Base-by-base conservation (phyloP, 2,329 filamentous ascomycete genomes). In the Mycosphaerella arachidis region DNA sequence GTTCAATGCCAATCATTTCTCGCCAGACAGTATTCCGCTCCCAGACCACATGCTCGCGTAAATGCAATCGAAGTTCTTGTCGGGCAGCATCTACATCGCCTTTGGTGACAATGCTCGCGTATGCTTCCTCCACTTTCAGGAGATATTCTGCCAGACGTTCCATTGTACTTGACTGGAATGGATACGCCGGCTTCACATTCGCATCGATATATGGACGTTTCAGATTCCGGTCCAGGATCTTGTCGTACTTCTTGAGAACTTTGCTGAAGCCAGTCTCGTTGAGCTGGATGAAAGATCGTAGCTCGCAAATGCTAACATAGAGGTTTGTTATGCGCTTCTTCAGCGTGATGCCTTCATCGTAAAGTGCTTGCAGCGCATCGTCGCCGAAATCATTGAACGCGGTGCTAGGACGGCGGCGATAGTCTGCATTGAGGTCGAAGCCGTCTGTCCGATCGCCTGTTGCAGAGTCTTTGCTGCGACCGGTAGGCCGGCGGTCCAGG, bases 1-100 rank as follows among this genome's bases (percentile, higher is more conserved):
- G 84, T 78, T 99, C 95, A 67, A 99, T 93, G 56, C 93, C 94
- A 73, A 99, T 99, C 85, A 99, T 94, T 70, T 99, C 94, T 77
- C 95, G 83, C 94, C 94, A 99, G 18, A 99, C 94, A 0, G 94
- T 99, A 72, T 99, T 99, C 59, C 94, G 85, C 75, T 99, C 95
- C 95, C 94, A 99, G 0, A 97, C 93, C 20, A 99, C 92, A 74
- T 99, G 94, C 76, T 99, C 95, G 59, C 94, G 83, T 29, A 99
- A 82, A 71, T 99, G 92, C 31, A 96, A 85, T 56, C 94, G 85
- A 59, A 99, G 81, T 72, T 97, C 94, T 67, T 90, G 88, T 70
- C 87, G 90, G 4, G 94, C 92, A 12, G 89, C 78, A 6, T 83
- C 80, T 3, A 89, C 76, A 70, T 99, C 91, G 31, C 92, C 92